phyloP scores from a whole-genome alignment of 208 protist genomes.

The Crithidia acanthocephali region DNA sequence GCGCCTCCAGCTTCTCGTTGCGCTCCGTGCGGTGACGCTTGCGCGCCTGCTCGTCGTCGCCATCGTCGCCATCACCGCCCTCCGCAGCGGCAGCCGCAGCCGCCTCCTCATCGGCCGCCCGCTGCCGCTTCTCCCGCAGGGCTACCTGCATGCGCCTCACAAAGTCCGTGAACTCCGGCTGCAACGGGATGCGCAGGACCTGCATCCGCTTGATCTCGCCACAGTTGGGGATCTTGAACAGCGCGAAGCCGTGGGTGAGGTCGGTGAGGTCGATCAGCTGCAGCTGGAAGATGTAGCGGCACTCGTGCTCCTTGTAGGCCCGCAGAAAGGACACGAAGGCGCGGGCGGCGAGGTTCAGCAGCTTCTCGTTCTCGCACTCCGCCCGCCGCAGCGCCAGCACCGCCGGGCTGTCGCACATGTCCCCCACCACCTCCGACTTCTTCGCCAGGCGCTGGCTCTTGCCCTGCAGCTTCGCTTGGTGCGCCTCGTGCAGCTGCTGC shows the following conservation, averaged over 20 bases:
- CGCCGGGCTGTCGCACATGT: constrained; percentile 78
- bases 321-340: constrained; percentile 94
- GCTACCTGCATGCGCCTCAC: constrained; percentile 43
- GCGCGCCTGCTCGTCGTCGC: constrained; percentile 18
- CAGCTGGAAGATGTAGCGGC: constrained; percentile 93
- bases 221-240: constrained; percentile 92
- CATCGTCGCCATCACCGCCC: constrained; percentile 19
- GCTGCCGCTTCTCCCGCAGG: constrained; percentile 66
- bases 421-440: constrained; percentile 70
- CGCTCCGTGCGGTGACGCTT: constrained; percentile 84
- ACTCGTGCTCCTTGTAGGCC: constrained; percentile 95
- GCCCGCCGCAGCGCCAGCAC: constrained; percentile 68
- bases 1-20: constrained; percentile 83
- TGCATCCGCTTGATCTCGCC: constrained; percentile 91
- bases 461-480: constrained; percentile 41
- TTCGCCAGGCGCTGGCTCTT: constrained; percentile 40
- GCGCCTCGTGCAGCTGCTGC: constrained; percentile 65
- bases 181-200: constrained; percentile 77
- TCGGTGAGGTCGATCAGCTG: constrained; percentile 95
- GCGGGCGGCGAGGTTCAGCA: constrained; percentile 78
- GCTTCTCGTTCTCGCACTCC: constrained; percentile 58
- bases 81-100: constrained; percentile 22
- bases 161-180: constrained; percentile 81
- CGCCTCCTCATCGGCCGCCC: constrained; percentile 53
- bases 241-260: constrained; percentile 93